phyloP scores from a whole-genome alignment of 176 grass and related monocot species.

The Saccharum spontaneum region DNA sequence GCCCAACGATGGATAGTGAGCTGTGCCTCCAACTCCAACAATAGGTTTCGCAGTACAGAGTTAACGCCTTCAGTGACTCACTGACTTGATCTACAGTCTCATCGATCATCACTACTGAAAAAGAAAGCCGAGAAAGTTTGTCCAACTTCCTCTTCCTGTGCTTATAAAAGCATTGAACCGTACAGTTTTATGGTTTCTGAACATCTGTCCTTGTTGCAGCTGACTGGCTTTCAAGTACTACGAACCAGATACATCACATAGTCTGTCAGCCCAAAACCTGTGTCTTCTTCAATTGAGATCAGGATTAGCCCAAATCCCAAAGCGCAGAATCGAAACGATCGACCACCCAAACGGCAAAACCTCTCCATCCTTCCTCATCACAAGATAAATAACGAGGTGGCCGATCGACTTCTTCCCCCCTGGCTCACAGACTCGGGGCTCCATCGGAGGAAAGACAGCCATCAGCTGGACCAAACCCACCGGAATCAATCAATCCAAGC shows the following conservation, averaged over 20 bases:
- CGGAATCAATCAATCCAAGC: conserved; percentile 10
- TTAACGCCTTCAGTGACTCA: neutral
- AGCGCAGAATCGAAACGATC: neutral
- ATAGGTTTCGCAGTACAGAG: neutral
- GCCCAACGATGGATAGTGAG: neutral
- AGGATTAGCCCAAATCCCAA: neutral
- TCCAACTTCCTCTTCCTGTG: neutral
- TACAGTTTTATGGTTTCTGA: neutral
- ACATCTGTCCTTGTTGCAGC: conserved; percentile 14
- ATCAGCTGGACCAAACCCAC: conserved; percentile 20
- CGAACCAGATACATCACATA: neutral
- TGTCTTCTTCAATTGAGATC: neutral
- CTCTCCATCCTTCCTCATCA: neutral
- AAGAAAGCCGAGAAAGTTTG: neutral
- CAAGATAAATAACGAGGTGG: conserved; percentile 39
- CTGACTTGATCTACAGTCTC: neutral
- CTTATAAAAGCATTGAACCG: neutral
- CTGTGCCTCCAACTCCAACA: neutral
- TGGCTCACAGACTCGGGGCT: neutral
- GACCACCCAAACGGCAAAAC: no score
- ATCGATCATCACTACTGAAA: neutral
- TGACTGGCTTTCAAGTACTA: neutral
- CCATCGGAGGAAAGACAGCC: conserved; percentile 23
- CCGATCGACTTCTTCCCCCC: conserved; percentile 6
- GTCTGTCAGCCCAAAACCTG: neutral